A percentile compares a stretch with the other conserved stretches of the same genome.
These are phyloP conservation scores for Ilex aquifolium DNA, from an alignment of 257 asterid genomes.

Conservation along the genomic window DNA sequence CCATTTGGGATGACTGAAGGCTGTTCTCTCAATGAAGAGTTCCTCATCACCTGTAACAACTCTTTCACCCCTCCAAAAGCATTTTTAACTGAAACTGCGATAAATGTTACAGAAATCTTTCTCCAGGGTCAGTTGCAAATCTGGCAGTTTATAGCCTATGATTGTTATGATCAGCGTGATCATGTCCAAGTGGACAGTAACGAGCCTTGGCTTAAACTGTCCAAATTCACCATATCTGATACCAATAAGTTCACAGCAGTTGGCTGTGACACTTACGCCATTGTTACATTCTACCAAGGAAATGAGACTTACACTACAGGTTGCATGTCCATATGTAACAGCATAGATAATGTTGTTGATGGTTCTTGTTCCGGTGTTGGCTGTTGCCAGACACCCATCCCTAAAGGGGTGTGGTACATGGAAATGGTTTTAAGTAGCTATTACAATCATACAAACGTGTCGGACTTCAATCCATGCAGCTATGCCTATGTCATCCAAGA, in stretches of 20 bases:
- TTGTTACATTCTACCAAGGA: neutral
- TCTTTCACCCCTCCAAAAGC: too few species aligned
- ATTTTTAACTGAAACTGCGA: too few species aligned
- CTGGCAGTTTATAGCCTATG: neutral
- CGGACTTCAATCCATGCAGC: constrained; percentile 23
- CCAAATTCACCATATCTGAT: neutral
- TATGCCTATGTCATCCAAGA: constrained; percentile 27
- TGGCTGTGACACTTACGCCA: constrained; percentile 32
- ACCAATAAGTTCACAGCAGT: constrained; percentile 19
- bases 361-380: constrained; percentile 30
- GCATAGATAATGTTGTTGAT: neutral
- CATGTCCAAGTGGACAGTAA: neutral
- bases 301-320: constrained; percentile 5
- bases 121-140: too few species aligned
- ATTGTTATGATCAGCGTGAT: constrained; percentile 16
- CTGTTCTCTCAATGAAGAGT: too few species aligned
- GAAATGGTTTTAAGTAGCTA: constrained; percentile 9
- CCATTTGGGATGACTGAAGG: too few species aligned
- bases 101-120: too few species aligned
- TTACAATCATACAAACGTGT: constrained; percentile 12
- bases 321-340: constrained; percentile 22
- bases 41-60: too few species aligned
- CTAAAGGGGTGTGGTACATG: constrained; percentile 10
- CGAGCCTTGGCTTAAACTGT: neutral
- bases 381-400: constrained; percentile 30